phyloP scores from a whole-genome alignment of 2,329 filamentous ascomycete species.

The Aspergillus brunneoviolaceus region DNA sequence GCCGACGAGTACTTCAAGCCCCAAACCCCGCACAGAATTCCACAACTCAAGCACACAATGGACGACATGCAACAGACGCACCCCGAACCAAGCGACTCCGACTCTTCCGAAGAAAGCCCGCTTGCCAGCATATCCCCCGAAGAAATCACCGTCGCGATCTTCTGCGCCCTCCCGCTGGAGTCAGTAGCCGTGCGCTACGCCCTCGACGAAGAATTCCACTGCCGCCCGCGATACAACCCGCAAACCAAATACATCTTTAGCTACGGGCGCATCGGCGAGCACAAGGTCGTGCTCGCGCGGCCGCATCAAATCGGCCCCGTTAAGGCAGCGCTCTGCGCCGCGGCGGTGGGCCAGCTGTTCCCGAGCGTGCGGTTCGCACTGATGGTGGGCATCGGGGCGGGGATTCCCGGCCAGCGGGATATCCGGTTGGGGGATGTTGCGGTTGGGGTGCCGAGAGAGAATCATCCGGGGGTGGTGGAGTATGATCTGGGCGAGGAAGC shows the following conservation, averaged over 20 bases:
- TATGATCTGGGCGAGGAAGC: constrained; percentile 10
- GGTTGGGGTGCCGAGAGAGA: constrained; percentile 15
- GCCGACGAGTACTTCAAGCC: too few relatives aligned
- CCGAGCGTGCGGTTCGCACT: constrained; percentile 19
- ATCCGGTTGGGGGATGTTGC: constrained; percentile 28
- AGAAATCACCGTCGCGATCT: neutral
- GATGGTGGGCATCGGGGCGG: constrained; percentile 25
- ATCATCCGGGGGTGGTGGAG: constrained; percentile 5
- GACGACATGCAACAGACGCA: neutral
- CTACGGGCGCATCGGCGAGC: constrained; percentile 1
- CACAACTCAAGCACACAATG: too few relatives aligned
- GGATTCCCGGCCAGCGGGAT: constrained; percentile 16
- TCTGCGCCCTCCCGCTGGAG: neutral
- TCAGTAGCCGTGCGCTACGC: neutral
- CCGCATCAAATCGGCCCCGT: neutral
- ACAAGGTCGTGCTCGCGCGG: neutral
- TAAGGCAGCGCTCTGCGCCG: constrained; percentile 1
- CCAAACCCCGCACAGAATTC: too few relatives aligned
- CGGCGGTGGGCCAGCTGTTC: constrained; percentile 15
- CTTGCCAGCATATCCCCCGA: neutral
- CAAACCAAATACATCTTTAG: neutral
- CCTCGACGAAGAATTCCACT: constrained; percentile 8
- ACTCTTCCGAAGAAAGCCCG: neutral
- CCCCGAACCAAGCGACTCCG: neutral
- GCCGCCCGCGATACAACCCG: constrained; percentile 10